Conservation (phyloP, 805 yeast genomes). For the Wickerhamiella sorbophila region DNA sequence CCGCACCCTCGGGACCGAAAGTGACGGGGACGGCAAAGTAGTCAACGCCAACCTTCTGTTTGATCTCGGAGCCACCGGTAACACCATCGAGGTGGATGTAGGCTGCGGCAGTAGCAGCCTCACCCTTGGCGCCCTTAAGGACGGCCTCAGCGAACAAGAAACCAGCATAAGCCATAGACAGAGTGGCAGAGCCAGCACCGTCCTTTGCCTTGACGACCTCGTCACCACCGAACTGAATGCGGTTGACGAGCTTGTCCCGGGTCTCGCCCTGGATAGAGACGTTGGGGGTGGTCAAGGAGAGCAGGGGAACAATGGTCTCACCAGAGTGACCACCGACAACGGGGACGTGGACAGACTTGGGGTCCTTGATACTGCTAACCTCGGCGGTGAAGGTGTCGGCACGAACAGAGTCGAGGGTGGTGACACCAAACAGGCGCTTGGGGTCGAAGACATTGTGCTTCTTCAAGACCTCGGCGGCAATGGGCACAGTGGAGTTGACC, state of each 20-base stretch:
- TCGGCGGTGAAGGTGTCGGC: conserved; percentile 75
- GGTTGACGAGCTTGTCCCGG: conserved; percentile 52
- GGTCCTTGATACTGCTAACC: conserved; percentile 49
- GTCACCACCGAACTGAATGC: conserved; percentile 94
- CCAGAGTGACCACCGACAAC: conserved; percentile 98
- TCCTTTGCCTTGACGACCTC: conserved; percentile 88
- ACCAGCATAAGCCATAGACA: conserved; percentile 89
- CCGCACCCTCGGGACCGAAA: conserved; percentile 61
- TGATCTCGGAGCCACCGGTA: conserved; percentile 43
- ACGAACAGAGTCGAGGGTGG: conserved; percentile 85
- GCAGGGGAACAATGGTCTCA: conserved; percentile 84
- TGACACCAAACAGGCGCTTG: conserved; percentile 85
- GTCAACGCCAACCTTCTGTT: conserved; percentile 58
- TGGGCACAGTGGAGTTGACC: conserved; percentile 94
- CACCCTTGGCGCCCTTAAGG: conserved; percentile 31
- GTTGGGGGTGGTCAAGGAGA: conserved; percentile 59
- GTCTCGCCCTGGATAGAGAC: conserved; percentile 41
- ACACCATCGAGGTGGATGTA: conserved; percentile 28
- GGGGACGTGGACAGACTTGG: conserved; percentile 59
- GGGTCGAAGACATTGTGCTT: conserved; percentile 80
- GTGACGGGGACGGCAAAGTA: conserved; percentile 64
- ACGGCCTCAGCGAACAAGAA: conserved; percentile 54
- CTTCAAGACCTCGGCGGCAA: conserved; percentile 85
- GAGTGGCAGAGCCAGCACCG: conserved; percentile 88
- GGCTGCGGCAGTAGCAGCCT: conserved; percentile 34